phyloP scores from a whole-genome alignment of 192 early-diverging fungal genomes.

The Coemansia sp. region DNA sequence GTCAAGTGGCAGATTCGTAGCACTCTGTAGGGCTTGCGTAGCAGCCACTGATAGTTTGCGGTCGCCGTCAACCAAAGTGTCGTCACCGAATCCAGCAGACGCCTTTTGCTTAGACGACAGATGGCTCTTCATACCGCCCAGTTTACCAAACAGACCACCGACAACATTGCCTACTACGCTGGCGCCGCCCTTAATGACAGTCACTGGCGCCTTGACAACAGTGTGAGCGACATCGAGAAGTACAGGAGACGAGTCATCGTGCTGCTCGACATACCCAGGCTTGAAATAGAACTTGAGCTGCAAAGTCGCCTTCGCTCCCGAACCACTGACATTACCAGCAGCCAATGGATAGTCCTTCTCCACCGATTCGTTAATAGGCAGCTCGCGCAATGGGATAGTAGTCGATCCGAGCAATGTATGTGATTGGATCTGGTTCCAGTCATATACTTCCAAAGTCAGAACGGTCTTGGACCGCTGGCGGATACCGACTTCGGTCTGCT shows the following conservation, averaged over 20 bases:
- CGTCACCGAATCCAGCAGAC: background rate
- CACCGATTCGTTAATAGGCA: conserved; percentile 57
- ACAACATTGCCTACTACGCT: conserved; percentile 55
- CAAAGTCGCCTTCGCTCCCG: conserved; percentile 39
- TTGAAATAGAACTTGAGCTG: conserved; percentile 63
- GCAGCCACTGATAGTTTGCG: conserved; percentile 35
- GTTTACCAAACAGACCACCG: conserved; percentile 44
- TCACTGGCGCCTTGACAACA: conserved; percentile 60
- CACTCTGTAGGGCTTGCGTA: conserved; percentile 23
- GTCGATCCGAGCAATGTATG: conserved; percentile 61
- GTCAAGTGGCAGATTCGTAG: conserved; percentile 47
- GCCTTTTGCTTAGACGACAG: conserved; percentile 8
- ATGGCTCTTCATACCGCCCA: conserved; percentile 41
- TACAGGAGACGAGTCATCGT: conserved; percentile 55
- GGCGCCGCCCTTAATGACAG: conserved; percentile 59
- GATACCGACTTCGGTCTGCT: conserved; percentile 64
- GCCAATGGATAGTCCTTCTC: conserved; percentile 52
- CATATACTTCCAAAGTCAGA: conserved; percentile 67
- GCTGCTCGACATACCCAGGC: conserved; percentile 59
- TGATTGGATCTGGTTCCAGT: conserved; percentile 76
- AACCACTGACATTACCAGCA: conserved; percentile 3
- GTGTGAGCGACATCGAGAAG: conserved; percentile 60
- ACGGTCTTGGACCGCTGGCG: conserved; percentile 56
- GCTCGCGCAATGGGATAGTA: conserved; percentile 57
- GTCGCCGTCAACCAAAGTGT: background rate